Base-by-base conservation (phyloP, 2,329 filamentous ascomycete species). In the Thermothelomyces thermophilus region DNA sequence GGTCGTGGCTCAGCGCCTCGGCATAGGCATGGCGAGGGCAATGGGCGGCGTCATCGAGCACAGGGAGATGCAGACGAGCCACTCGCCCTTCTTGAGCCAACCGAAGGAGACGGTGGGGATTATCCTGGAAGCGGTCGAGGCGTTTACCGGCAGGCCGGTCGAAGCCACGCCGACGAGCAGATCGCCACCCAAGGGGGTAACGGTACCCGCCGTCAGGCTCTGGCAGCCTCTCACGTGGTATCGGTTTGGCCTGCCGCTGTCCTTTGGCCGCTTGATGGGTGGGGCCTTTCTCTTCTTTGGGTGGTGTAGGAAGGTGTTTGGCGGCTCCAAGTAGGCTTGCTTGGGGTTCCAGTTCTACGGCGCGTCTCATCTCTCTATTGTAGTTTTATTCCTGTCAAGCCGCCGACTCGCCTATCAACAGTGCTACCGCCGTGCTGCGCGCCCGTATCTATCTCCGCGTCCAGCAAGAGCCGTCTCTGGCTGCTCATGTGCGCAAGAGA, bases 51-150 rank as follows among this genome's bases (percentile, higher is more conserved):
- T 57, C 34, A 58, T 75, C 1, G 64, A 63, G 52, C 58, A 68
- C 22, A 55, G 68, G 4, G 70, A 75, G 61, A 50, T 77, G 37
- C 53, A 58, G 34, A 71, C 64, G n/a, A 69, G 73, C 17, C 74
- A 77, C 61, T 75, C 71, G 10, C 72, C 73, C 0, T 73, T 77
- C 60, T 50, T 78, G 57, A 76, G 74, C 58, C 62, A 59, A 54
- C 70, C 73, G 0, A 59, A 64, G 2, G 68, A 69, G 49, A 70
- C 69, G 1, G 68, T 60, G 1, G 55, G 54, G 2, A 60, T 74
- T 40, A 56, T 76, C 13, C 1, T 63, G 10, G 64, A 70, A 45
- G 70, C 70, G 48, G 62, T 68, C n/a, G 56, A 52, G 22, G 61
- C 58, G 9, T 64, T 67, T 42, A 39, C 34, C 10, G 51, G 46